Percentiles rank a stretch among this genome's conserved stretches.
phyloP scores from a whole-genome alignment of 2,329 filamentous ascomycete species.

The Ascochyta lentis region DNA sequence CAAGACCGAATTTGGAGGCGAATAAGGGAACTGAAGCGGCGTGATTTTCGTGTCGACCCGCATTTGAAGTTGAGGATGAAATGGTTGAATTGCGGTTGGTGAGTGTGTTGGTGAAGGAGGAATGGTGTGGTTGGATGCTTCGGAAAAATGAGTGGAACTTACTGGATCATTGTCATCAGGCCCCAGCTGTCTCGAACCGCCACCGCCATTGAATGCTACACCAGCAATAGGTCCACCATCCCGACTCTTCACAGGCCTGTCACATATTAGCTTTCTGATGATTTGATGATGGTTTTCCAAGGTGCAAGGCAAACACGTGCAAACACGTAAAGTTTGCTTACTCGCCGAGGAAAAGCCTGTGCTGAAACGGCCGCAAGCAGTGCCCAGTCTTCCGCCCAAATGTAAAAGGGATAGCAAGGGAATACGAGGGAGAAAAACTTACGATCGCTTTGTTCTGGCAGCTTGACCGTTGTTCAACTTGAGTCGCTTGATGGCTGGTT shows the following conservation, averaged over 20 bases:
- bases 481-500: conserved; percentile 41
- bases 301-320: conserved; percentile 36
- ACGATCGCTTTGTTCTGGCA: conserved; percentile 49
- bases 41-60: conserved; percentile 38
- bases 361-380: conserved; percentile 35
- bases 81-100: conserved; percentile 36
- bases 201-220: conserved; percentile 62
- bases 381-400: conserved; percentile 24
- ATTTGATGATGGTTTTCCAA: conserved; percentile 27
- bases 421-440: conserved; percentile 32
- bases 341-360: conserved; percentile 36
- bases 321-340: conserved; percentile 45
- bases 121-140: conserved; percentile 51
- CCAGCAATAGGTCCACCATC: conserved; percentile 69
- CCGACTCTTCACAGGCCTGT: conserved; percentile 78
- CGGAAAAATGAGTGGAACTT: conserved; percentile 54
- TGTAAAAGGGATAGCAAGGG: conserved; percentile 17
- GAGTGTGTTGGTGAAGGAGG: conserved; percentile 46
- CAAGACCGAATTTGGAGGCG: conserved; percentile 43
- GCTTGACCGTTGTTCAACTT: conserved; percentile 46
- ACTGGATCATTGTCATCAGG: conserved; percentile 64
- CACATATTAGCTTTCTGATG: conserved; percentile 40
- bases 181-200: conserved; percentile 67
- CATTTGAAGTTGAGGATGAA: conserved; percentile 43
- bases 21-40: conserved; percentile 43